Evolutionary conservation across 2,329 filamentous ascomycete genomes (phyloP).

Genomic region (Diaporthe destruens): DNA sequence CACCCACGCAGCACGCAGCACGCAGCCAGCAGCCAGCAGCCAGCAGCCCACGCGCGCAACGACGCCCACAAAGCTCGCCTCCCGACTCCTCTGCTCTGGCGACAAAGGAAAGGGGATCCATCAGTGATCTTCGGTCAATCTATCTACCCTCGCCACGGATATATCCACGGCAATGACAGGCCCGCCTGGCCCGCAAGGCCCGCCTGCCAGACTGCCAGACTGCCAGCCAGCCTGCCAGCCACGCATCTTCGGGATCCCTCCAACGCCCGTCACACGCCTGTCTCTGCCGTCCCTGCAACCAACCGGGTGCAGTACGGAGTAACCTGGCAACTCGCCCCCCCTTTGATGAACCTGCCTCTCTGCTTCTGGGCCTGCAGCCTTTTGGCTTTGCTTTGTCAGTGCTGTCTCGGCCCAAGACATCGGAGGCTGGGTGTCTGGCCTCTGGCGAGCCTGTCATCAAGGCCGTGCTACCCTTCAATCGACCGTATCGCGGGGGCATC

Average conservation of each 20-base stretch:
- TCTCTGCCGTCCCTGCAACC: slow-evolving; percentile 22
- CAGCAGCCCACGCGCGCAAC: no score
- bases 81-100: slow-evolving; percentile 5
- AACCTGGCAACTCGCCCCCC: neutral
- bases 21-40: no score
- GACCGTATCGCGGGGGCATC: slow-evolving; percentile 5
- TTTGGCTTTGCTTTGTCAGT: slow-evolving; percentile 26
- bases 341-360: neutral
- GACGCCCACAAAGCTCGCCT: neutral
- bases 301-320: slow-evolving; percentile 11
- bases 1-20: no score
- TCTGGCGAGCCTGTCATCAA: slow-evolving; percentile 30
- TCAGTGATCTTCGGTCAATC: slow-evolving; percentile 26
- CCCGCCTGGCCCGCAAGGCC: neutral
- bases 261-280: neutral
- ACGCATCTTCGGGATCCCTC: slow-evolving; percentile 21
- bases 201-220: neutral
- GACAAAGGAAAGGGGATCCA: slow-evolving; percentile 30
- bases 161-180: neutral
- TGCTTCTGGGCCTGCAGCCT: neutral
- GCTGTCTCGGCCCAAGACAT: slow-evolving; percentile 33
- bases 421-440: slow-evolving; percentile 29
- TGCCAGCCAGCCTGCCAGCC: neutral
- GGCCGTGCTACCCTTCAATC: slow-evolving; percentile 32
- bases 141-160: slow-evolving; percentile 17